Base-by-base conservation (phyloP, 2,329 filamentous ascomycete species). In the Lecanicillium sp. region DNA sequence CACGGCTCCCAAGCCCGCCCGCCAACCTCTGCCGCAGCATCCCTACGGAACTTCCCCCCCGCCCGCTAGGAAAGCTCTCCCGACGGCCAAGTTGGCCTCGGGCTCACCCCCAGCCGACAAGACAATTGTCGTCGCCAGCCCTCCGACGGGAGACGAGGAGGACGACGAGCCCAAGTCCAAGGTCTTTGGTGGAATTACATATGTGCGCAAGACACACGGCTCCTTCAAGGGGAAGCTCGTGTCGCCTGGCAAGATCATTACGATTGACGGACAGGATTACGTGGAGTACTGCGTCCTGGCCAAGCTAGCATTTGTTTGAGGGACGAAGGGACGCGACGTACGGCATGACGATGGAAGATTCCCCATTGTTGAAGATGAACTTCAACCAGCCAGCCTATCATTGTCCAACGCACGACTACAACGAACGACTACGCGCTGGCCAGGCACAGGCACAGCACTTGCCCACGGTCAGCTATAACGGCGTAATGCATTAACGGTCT, bases 231-330 rank as follows among this genome's bases (percentile, higher is more conserved):
- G 47, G 1, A 49, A 44, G 27, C 41, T 44, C 27, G 47, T 49
- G 15, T 49, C 47, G n/a, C 47, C 47, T 24, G 47, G 47, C 40
- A 49, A 44, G 10, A 44, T 49, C 21, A 44, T 49, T n/a, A 49
- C 47, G 26, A 49, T 49, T 44, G 47, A 49, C 20, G 41, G 41
- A 11, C 39, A 49, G 21, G 47, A 49, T 24, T 49, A 49, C 40
- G 47, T 49, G 11, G 47, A 49, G 40, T 49, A 49, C 27, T 44
- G 47, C 21, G 41, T 49, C 29, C 35, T 49, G 47, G 41, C 47
- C 23, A 48, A 48, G 23, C 23, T 48, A 30, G 41, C 45, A 2
- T 48, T 48, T 41, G 23, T 48, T 20, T 48, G 20, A 36, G 26
- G 6, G 4, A 19, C 2, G 26, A n/a, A n/a, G n/a, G n/a, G n/a